Percentiles rank a stretch among this genome's conserved stretches.
phyloP scores from a whole-genome alignment of 1,284 basidiomycete genomes.

The Rhodotorula mucilaginosa region DNA sequence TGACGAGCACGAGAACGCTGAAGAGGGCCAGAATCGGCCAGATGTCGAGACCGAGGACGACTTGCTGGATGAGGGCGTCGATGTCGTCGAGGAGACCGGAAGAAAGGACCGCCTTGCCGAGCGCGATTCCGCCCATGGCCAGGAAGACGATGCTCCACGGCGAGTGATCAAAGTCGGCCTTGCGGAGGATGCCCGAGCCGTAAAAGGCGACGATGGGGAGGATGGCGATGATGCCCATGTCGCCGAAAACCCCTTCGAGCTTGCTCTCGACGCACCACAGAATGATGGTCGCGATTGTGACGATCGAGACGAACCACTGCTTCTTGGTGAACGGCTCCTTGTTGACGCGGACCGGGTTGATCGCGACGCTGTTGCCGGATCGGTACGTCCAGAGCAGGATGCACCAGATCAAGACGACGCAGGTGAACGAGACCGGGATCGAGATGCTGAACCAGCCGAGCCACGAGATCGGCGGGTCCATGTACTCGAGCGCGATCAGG shows the following conservation, averaged over 20 bases:
- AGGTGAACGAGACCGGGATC: slow-evolving; percentile 81
- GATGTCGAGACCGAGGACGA: slow-evolving; percentile 69
- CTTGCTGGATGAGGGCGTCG: slow-evolving; percentile 65
- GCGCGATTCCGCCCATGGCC: slow-evolving; percentile 97
- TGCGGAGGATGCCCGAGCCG: slow-evolving; percentile 87
- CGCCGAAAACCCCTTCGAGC: slow-evolving; percentile 76
- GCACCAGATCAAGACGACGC: slow-evolving; percentile 85
- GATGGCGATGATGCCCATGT: slow-evolving; percentile 97
- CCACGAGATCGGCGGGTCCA: slow-evolving; percentile 88
- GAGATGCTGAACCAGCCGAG: slow-evolving; percentile 91
- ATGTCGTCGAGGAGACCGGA: slow-evolving; percentile 76
- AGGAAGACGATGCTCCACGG: slow-evolving; percentile 75
- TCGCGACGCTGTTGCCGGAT: slow-evolving; percentile 76
- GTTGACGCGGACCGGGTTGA: slow-evolving; percentile 75
- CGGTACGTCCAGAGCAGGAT: slow-evolving; percentile 82
- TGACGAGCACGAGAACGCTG: slow-evolving; percentile 77
- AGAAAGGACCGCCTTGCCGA: slow-evolving; percentile 88
- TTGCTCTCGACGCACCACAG: slow-evolving; percentile 88
- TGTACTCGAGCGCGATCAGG: slow-evolving; percentile 81
- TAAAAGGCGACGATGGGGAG: slow-evolving; percentile 93
- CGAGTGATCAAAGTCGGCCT: slow-evolving; percentile 77
- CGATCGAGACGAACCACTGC: slow-evolving; percentile 85
- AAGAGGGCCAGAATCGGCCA: slow-evolving; percentile 83
- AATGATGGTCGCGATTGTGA: slow-evolving; percentile 81
- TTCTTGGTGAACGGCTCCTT: slow-evolving; percentile 74